phyloP scores from a whole-genome alignment of 805 yeast species.

The Ogataea populi-albae region DNA sequence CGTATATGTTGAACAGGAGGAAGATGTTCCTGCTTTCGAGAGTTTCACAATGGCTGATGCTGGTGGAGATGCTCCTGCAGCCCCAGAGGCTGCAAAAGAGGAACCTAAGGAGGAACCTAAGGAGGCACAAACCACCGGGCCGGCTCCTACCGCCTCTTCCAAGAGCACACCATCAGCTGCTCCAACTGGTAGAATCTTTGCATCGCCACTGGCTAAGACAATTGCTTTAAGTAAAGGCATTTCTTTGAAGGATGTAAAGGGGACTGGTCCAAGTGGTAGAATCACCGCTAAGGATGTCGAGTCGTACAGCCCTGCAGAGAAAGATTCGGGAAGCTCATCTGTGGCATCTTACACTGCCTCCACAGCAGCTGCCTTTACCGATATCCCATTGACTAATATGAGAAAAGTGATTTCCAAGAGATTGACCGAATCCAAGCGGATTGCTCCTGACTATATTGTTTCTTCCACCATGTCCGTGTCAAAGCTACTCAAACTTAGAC shows the following conservation, averaged over 20 bases:
- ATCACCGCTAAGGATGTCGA: constrained; percentile 90
- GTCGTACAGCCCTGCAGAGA: constrained; percentile 42
- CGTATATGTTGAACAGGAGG: constrained; percentile 86
- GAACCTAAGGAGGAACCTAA: constrained; percentile 22
- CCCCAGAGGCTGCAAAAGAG: constrained; percentile 40
- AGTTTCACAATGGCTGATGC: constrained; percentile 84
- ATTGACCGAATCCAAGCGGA: constrained; percentile 78
- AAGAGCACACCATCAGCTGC: constrained; percentile 33
- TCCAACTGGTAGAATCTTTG: constrained; percentile 67
- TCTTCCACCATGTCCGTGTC: constrained; percentile 83
- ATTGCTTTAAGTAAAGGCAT: constrained; percentile 91
- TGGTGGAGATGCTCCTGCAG: constrained; percentile 45
- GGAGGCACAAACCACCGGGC: constrained; percentile 1
- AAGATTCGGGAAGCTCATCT: background rate
- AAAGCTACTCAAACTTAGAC: constrained; percentile 88
- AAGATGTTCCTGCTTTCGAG: constrained; percentile 83
- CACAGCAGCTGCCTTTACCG: constrained; percentile 57
- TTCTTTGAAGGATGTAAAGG: constrained; percentile 77
- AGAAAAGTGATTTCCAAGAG: constrained; percentile 92
- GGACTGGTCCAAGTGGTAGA: constrained; percentile 95
- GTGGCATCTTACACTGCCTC: constrained; percentile 38
- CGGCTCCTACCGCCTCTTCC: constrained; percentile 22
- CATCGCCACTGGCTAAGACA: constrained; percentile 93
- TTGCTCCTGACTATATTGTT: constrained; percentile 89
- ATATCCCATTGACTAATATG: constrained; percentile 86